phyloP scores from a whole-genome alignment of 768 basidiomycete species.

The Termitomyces sp. region DNA sequence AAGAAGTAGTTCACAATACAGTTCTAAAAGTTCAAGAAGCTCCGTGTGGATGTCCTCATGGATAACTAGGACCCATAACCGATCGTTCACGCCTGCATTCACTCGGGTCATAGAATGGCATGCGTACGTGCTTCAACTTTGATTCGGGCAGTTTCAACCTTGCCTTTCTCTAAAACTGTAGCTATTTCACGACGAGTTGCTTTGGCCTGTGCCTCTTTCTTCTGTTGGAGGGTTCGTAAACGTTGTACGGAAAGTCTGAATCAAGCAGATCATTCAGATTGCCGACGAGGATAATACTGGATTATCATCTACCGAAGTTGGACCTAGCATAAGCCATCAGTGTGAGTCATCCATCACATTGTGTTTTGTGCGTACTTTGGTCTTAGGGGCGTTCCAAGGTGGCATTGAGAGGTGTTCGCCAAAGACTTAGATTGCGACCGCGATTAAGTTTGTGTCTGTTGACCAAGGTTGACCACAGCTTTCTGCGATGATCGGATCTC shows the following conservation, averaged over 20 bases:
- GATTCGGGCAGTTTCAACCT: conserved; percentile 80
- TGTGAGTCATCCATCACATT: not conserved
- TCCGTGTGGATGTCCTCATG: conserved; percentile 85
- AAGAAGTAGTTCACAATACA: conserved; percentile 91
- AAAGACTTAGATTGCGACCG: too few species aligned
- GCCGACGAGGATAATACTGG: not conserved
- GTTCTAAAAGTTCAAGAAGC: conserved; percentile 86
- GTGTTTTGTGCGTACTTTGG: conserved; percentile 10
- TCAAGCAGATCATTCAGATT: not conserved
- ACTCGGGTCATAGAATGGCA: conserved; percentile 5
- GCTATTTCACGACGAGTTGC: conserved; percentile 78
- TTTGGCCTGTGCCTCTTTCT: conserved; percentile 82
- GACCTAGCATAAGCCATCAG: conserved; percentile 6
- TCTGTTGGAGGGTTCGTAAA: conserved; percentile 82
- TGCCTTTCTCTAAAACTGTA: conserved; percentile 70
- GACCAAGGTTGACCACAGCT: too few species aligned
- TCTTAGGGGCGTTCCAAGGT: conserved; percentile 19
- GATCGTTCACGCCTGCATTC: not conserved
- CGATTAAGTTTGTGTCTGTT: too few species aligned
- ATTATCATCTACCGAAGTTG: conserved; percentile 17
- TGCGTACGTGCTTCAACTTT: conserved; percentile 79
- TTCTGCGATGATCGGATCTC: too few species aligned
- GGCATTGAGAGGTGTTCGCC: conserved; percentile 9
- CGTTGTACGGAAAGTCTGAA: conserved; percentile 80
- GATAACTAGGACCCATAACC: conserved; percentile 49